These are phyloP conservation scores for Tulasnella sp. DNA, from an alignment of 768 basidiomycete genomes.

Conservation along the genomic window DNA sequence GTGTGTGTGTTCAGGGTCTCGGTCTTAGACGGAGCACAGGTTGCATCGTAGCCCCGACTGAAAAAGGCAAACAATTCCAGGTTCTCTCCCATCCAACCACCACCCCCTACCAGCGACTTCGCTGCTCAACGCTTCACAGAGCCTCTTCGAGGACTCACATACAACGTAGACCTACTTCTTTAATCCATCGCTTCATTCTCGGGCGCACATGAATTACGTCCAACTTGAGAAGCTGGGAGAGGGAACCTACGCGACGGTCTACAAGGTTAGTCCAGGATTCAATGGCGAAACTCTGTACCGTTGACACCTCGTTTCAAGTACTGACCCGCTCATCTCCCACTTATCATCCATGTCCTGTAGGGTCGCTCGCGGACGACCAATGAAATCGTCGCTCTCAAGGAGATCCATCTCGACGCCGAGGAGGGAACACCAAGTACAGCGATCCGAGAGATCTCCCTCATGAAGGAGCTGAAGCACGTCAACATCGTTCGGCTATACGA, in stretches of 20 bases:
- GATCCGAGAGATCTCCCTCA: constrained; percentile 96
- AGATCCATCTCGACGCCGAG: constrained; percentile 98
- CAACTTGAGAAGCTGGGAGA: constrained; percentile 79
- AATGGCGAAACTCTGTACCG: not conserved
- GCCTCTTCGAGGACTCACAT: not conserved
- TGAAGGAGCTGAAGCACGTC: constrained; percentile 99
- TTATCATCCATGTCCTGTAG: constrained; percentile 39
- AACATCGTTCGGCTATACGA: constrained; percentile 98
- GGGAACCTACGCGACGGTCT: constrained; percentile 96
- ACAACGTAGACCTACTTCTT: not conserved
- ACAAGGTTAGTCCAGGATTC: constrained; percentile 57
- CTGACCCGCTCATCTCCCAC: not conserved
- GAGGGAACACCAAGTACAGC: constrained; percentile 98
- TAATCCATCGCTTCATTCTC: not conserved
- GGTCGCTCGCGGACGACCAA: constrained; percentile 97
- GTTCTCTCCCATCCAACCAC: not conserved
- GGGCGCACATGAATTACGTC: constrained; percentile 22
- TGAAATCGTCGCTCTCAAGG: constrained; percentile 96
- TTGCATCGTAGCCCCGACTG: not conserved
- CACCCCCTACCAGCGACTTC: not conserved
- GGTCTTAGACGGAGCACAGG: not conserved
- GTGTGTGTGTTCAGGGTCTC: not conserved
- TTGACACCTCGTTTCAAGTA: not conserved
- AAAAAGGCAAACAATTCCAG: not conserved
- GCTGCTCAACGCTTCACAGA: not conserved